Evolutionary conservation across 768 basidiomycete genomes (phyloP).

Genomic region (Tricholoma sp.): DNA sequence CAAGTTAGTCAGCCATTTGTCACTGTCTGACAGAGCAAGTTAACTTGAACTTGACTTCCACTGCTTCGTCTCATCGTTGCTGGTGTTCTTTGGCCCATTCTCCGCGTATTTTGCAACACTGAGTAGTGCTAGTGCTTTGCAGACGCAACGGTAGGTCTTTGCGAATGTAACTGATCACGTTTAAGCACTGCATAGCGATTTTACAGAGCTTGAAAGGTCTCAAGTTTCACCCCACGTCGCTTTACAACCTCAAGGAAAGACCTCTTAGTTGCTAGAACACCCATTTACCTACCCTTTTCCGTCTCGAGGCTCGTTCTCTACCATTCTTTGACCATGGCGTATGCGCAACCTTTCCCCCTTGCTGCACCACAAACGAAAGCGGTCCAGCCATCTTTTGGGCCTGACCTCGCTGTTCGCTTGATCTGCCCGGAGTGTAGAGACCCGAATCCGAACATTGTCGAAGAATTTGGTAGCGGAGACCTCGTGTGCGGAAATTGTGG

Average conservation of each 20-base stretch:
- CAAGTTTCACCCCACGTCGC: neutral
- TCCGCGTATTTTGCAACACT: neutral
- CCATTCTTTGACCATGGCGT: constrained; percentile 48
- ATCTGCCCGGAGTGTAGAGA: constrained; percentile 96
- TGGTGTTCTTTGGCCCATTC: neutral
- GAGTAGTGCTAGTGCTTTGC: constrained; percentile 2
- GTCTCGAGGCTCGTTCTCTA: constrained; percentile 19
- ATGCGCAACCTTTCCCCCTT: constrained; percentile 76
- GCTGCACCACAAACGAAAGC: constrained; percentile 52
- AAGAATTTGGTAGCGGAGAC: constrained; percentile 97
- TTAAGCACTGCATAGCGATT: constrained; percentile 11
- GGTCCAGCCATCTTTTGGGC: constrained; percentile 59
- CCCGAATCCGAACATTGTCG: constrained; percentile 90
- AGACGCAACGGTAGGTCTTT: constrained; percentile 13
- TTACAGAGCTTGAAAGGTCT: constrained; percentile 10
- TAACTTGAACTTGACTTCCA: too few relatives aligned
- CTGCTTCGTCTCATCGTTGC: constrained; percentile 6
- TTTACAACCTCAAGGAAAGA: neutral
- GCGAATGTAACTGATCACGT: constrained; percentile 9
- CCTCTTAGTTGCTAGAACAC: neutral
- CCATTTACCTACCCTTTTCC: constrained; percentile 7
- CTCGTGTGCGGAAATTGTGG: constrained; percentile 94
- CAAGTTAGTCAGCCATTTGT: neutral
- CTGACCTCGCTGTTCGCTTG: constrained; percentile 81
- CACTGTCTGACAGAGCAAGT: neutral